Evolutionary conservation across 768 basidiomycete genomes (phyloP), one percentile per base, ranked within the genome.

Genomic region (Lentinus tigrinus): DNA sequence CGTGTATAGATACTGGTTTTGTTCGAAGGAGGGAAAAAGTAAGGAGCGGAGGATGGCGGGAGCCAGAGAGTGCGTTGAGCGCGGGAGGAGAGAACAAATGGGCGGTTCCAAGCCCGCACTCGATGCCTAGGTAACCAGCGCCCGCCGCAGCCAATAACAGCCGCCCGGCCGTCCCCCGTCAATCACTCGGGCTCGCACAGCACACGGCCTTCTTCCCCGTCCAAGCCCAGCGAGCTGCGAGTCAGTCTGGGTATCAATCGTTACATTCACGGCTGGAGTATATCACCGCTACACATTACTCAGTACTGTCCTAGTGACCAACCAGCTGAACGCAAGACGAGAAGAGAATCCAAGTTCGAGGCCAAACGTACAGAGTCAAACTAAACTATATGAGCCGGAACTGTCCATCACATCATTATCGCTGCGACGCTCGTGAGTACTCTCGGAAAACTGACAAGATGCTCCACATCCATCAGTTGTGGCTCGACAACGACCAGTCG

Each of bases 401-500:
- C 34, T 14, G 55, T 58, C 63, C 56, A 61, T 56, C 55, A 53
- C 47, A 46, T 46, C 43, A 46, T 46, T 23, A 23, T 46, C 21
- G 23, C 43, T 46, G 43, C 43, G 23, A 46, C 43, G 43, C 43
- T 46, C 43, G 43, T 46, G 39, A 40, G 19, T 40, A 38, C 34
- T 27, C 34, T 28, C 31, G 11, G 36, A 7, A 31, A 31, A 42
- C 40, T 16, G n/a, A 42, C 21, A 42, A 42, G 40, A 39, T 38
- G n/a, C 50, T 47, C 42, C 24, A 11, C 31, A 50, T 58, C 61
- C 43, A 54, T 57, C 73, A 84, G 68, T 87, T 79, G 72, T 95
- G 93, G 69, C 91, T 94, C 28, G 81, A 87, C 61, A 92, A 71
- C 36, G 81, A 79, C 96, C 96, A 98, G 62, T 73, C 73, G 60